Evolutionary conservation across 2,329 filamentous ascomycete species (phyloP).

Genomic region (Remersonia thermophila): DNA sequence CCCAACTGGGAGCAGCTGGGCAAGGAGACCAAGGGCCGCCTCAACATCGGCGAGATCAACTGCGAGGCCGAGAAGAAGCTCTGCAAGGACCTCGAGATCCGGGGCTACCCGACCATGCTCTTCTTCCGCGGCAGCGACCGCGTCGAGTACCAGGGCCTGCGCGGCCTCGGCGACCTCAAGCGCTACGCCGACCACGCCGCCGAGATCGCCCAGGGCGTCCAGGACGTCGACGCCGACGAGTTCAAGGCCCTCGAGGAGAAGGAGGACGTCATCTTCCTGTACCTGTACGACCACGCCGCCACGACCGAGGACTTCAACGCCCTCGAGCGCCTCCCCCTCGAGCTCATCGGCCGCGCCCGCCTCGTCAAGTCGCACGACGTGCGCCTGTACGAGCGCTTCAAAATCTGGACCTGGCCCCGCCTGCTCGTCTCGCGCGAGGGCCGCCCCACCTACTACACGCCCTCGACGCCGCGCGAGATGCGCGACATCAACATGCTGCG

Average conservation of each 20-base stretch:
- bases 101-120: constrained; percentile 75
- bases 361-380: constrained; percentile 82
- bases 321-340: constrained; percentile 73
- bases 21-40: constrained; percentile 76
- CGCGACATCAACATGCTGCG: constrained; percentile 71
- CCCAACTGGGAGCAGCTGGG: constrained; percentile 83
- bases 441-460: constrained; percentile 79
- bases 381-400: constrained; percentile 67
- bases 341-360: constrained; percentile 80
- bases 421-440: constrained; percentile 81
- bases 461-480: constrained; percentile 82
- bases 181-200: constrained; percentile 78
- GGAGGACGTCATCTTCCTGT: constrained; percentile 91
- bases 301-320: constrained; percentile 85
- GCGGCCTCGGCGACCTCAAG: constrained; percentile 82
- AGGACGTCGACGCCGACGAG: constrained; percentile 62
- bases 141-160: constrained; percentile 83
- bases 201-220: constrained; percentile 62
- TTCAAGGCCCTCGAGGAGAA: constrained; percentile 81
- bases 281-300: constrained; percentile 95
- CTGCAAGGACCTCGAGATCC: constrained; percentile 81
- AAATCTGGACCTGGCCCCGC: constrained; percentile 94
- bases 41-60: constrained; percentile 94
- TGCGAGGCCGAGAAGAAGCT: constrained; percentile 75
- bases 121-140: constrained; percentile 89